These are phyloP conservation scores for Cephaloascus fragrans DNA, from an alignment of 805 yeast genomes.

Conservation along the genomic window DNA sequence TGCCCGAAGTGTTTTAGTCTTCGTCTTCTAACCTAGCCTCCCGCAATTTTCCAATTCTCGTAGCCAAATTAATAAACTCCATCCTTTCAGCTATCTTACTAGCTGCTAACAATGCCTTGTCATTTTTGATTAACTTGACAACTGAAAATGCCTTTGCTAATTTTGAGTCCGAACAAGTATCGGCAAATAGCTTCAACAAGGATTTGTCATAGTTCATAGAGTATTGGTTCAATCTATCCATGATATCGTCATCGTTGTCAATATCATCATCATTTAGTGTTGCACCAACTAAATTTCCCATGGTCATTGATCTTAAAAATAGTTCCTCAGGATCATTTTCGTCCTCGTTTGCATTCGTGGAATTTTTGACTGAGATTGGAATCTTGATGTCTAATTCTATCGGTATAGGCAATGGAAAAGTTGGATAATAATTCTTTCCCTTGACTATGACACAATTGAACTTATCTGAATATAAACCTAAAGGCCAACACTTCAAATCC, in stretches of 20 bases:
- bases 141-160: constrained; percentile 60
- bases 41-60: constrained; percentile 20
- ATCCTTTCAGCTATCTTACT: constrained; percentile 70
- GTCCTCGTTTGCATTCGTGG: constrained; percentile 16
- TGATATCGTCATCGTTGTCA: constrained; percentile 20
- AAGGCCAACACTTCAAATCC: constrained; percentile 76
- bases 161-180: constrained; percentile 60
- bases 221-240: constrained; percentile 42
- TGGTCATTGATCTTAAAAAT: constrained; percentile 46
- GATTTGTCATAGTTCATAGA: constrained; percentile 64
- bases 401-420: constrained; percentile 78
- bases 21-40: neutral
- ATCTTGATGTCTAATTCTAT: constrained; percentile 63
- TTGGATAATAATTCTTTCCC: constrained; percentile 57
- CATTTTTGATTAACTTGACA: constrained; percentile 60
- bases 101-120: constrained; percentile 78
- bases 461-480: constrained; percentile 64
- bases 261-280: constrained; percentile 22
- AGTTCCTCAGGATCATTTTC: constrained; percentile 48
- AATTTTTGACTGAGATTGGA: constrained; percentile 38
- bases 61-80: constrained; percentile 23
- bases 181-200: constrained; percentile 65
- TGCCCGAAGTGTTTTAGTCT: too few relatives aligned
- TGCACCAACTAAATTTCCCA: constrained; percentile 56
- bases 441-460: constrained; percentile 69